These are phyloP conservation scores for Annulohypoxylon stygium DNA, from an alignment of 495 filamentous ascomycete genomes.

Conservation along the genomic window DNA sequence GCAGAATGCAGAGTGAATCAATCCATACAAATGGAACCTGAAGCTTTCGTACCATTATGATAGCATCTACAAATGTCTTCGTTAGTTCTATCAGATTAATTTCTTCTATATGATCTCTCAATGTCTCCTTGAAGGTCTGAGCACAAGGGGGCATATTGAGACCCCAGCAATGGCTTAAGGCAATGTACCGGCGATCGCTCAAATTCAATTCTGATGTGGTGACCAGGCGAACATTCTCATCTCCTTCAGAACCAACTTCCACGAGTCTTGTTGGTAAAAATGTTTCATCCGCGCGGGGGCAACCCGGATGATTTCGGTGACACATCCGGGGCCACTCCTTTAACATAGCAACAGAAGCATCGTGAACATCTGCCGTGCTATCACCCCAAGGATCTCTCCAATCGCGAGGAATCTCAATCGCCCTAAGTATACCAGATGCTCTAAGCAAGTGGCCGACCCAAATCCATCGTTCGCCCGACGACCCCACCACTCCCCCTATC, in stretches of 20 bases:
- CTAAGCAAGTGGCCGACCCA: background rate
- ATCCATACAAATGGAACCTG: conserved; percentile 2
- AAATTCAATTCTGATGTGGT: background rate
- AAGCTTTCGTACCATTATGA: conserved; percentile 1
- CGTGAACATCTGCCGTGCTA: background rate
- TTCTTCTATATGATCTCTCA: background rate
- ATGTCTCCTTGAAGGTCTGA: background rate
- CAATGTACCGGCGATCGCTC: background rate
- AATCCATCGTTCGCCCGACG: conserved; percentile 3
- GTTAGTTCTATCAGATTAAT: background rate
- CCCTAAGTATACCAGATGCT: background rate
- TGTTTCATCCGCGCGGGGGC: background rate
- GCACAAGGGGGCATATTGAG: conserved; percentile 1
- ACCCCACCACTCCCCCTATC: conserved; percentile 1
- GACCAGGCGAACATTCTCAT: background rate
- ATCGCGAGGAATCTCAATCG: background rate
- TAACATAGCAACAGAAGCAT: background rate
- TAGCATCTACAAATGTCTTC: background rate
- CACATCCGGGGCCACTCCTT: background rate
- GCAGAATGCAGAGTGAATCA: conserved; percentile 13
- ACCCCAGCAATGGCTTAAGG: conserved; percentile 3
- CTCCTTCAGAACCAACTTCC: background rate
- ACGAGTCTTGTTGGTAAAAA: conserved; percentile 1
- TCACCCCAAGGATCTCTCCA: background rate
- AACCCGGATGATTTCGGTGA: background rate